A percentile compares a stretch with the other conserved stretches of the same genome.
Conservation (phyloP, 139 green algal species). For the Axilococcus clingmanii region DNA sequence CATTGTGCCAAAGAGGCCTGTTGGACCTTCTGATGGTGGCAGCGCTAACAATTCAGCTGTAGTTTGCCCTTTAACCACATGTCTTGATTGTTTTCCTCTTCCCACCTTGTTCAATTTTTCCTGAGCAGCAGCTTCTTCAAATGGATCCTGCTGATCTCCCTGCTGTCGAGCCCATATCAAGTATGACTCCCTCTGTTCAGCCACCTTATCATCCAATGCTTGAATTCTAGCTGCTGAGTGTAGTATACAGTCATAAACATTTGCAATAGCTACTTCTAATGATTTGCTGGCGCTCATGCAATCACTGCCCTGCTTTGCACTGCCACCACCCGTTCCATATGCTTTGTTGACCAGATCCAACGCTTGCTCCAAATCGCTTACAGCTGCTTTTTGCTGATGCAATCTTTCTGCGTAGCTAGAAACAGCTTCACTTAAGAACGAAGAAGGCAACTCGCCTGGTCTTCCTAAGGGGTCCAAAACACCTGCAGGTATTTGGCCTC, state of each 20-base stretch:
- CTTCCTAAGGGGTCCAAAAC: constrained; percentile 13
- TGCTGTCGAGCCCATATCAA: constrained; percentile 8
- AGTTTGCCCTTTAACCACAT: no score
- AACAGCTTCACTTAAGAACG: constrained; percentile 22
- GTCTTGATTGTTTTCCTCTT: no score
- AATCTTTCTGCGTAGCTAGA: constrained; percentile 19
- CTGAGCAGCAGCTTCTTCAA: constrained; percentile 19
- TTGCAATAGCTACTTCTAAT: constrained; percentile 16
- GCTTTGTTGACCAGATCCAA: constrained; percentile 8
- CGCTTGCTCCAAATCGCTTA: constrained; percentile 24
- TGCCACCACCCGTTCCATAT: neutral
- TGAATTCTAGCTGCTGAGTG: constrained; percentile 27
- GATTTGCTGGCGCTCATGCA: no score
- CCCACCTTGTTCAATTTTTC: no score
- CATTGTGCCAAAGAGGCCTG: no score
- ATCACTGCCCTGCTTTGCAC: no score
- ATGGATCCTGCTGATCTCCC: constrained; percentile 31
- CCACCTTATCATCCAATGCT: constrained; percentile 27
- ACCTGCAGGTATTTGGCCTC: neutral
- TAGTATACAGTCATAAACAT: constrained; percentile 34
- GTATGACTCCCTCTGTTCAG: constrained; percentile 5
- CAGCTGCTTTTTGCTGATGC: constrained; percentile 8
- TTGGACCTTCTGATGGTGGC: no score
- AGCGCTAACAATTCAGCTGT: no score
- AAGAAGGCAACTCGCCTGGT: constrained; percentile 13